These are phyloP conservation scores for Botryotinia calthae DNA, from an alignment of 2,329 filamentous ascomycete species.

Conservation along the genomic window DNA sequence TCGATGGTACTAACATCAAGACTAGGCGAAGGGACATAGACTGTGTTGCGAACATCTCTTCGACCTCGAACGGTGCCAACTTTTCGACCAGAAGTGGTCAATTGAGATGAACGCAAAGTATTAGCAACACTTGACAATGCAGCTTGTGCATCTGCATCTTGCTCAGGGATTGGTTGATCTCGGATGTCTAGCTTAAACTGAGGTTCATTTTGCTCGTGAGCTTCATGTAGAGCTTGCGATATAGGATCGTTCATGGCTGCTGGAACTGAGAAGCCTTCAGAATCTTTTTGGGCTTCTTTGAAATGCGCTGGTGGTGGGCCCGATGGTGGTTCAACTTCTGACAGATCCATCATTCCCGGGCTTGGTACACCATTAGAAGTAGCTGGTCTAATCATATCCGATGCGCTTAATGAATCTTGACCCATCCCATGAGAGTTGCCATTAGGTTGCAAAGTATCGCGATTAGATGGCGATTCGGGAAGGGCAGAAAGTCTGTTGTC, in stretches of 20 bases:
- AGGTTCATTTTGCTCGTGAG: constrained; percentile 56
- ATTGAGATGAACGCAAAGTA: constrained; percentile 61
- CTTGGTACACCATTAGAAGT: constrained; percentile 45
- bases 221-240: constrained; percentile 68
- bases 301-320: constrained; percentile 45
- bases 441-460: constrained; percentile 30
- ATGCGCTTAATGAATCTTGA: constrained; percentile 34
- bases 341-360: constrained; percentile 43
- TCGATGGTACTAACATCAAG: constrained; percentile 31
- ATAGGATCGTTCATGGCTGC: constrained; percentile 62
- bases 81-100: constrained; percentile 63
- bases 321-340: constrained; percentile 52
- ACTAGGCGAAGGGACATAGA: constrained; percentile 64
- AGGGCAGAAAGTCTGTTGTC: constrained; percentile 54
- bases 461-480: constrained; percentile 51
- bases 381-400: constrained; percentile 8
- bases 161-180: constrained; percentile 74
- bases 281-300: constrained; percentile 55
- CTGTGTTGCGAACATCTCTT: constrained; percentile 86
- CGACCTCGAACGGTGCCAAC: constrained; percentile 80
- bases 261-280: constrained; percentile 75
- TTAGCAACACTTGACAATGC: constrained; percentile 74
- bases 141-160: constrained; percentile 71
- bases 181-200: constrained; percentile 78
- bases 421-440: constrained; percentile 30